These are phyloP conservation scores for Ophiocordyceps robertsii DNA, from an alignment of 2,329 filamentous ascomycete genomes.

Conservation along the genomic window DNA sequence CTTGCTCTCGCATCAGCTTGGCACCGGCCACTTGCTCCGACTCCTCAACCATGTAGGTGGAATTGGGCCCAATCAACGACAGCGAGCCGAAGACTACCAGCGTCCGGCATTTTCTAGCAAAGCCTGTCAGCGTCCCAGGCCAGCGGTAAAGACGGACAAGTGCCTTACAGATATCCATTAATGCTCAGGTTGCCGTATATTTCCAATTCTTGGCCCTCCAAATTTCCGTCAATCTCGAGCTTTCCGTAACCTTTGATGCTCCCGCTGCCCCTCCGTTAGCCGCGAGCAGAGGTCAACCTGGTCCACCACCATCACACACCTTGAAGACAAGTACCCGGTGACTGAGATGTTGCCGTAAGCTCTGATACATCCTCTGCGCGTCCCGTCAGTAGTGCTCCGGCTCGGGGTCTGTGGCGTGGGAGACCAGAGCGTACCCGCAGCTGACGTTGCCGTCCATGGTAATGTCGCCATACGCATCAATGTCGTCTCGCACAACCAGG, in stretches of 20 bases:
- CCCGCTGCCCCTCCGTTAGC: conserved; percentile 14
- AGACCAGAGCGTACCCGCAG: conserved; percentile 22
- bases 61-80: conserved; percentile 30
- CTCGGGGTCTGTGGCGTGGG: too few relatives aligned
- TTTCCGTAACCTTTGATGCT: conserved; percentile 34
- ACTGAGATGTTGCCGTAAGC: conserved; percentile 32
- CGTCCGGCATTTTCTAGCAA: conserved; percentile 23
- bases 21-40: conserved; percentile 28
- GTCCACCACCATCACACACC: conserved; percentile 8
- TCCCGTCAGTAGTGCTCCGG: too few relatives aligned
- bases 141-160: too few relatives aligned
- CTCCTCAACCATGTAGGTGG: conserved; percentile 28
- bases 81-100: conserved; percentile 31
- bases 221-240: conserved; percentile 26
- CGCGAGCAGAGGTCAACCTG: too few relatives aligned
- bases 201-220: conserved; percentile 29
- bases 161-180: conserved; percentile 26
- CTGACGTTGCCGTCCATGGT: conserved; percentile 26
- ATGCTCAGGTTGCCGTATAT: conserved; percentile 33
- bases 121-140: too few relatives aligned
- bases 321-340: conserved; percentile 23
- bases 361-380: conserved; percentile 26
- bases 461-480: conserved; percentile 33
- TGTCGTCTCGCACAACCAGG: conserved; percentile 26
- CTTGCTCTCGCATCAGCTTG: conserved; percentile 25